These are phyloP conservation scores for Salvia hispanica DNA, from an alignment of 257 asterid genomes.

Conservation along the genomic window DNA sequence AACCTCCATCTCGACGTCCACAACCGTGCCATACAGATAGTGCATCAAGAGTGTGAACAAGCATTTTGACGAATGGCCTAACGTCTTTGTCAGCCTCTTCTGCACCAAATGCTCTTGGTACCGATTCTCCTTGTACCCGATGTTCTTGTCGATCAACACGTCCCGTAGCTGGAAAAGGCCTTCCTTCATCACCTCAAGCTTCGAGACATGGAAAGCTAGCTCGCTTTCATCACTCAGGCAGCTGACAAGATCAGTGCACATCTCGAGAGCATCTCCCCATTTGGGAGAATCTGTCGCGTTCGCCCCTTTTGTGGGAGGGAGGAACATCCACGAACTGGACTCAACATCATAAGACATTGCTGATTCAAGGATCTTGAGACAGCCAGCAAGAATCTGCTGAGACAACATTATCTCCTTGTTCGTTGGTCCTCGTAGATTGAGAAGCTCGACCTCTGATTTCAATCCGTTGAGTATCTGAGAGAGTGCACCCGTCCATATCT, in stretches of 20 bases:
- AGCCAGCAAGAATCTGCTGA: constrained; percentile 59
- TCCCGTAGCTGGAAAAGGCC: constrained; percentile 79
- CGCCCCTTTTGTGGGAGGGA: constrained; percentile 51
- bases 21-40: constrained; percentile 61
- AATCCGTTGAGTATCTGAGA: constrained; percentile 51
- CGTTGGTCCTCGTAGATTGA: constrained; percentile 23
- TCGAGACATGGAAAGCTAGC: constrained; percentile 43
- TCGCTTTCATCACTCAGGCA: constrained; percentile 54
- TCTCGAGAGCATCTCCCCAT: constrained; percentile 84
- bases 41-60: constrained; percentile 70
- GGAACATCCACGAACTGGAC: constrained; percentile 88
- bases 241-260: constrained; percentile 55
- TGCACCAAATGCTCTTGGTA: constrained; percentile 70
- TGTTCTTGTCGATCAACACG: constrained; percentile 62
- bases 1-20: constrained; percentile 71
- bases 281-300: constrained; percentile 38
- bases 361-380: constrained; percentile 54
- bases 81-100: constrained; percentile 63
- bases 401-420: constrained; percentile 56
- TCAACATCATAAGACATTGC: constrained; percentile 62
- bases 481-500: constrained; percentile 66
- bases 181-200: constrained; percentile 85
- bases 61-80: constrained; percentile 81
- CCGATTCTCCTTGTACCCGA: constrained; percentile 71
- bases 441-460: constrained; percentile 60